A percentile compares a stretch with the other conserved stretches of the same genome.
phyloP scores from a whole-genome alignment of 2,329 filamentous ascomycete species.

The Penicillium sp. region DNA sequence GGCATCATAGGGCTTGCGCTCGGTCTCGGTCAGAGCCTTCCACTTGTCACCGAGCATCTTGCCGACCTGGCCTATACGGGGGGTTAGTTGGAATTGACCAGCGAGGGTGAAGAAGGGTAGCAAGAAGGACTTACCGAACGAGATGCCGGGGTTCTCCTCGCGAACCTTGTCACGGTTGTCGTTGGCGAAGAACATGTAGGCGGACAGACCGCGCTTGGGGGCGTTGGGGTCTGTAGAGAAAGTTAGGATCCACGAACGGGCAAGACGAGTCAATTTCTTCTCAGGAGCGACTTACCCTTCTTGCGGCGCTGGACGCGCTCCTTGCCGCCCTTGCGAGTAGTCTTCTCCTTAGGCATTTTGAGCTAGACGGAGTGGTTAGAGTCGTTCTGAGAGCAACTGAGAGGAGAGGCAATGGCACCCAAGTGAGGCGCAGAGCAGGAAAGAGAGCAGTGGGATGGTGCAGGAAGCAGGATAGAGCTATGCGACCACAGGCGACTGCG shows the following conservation, averaged over 20 bases:
- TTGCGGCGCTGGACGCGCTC: constrained; percentile 69
- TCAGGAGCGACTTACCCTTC: constrained; percentile 63
- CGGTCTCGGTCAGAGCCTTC: constrained; percentile 95
- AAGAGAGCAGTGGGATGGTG: background rate
- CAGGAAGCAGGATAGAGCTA: background rate
- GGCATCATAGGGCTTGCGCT: constrained; percentile 91
- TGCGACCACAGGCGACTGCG: constrained; percentile 5
- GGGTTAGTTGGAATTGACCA: constrained; percentile 24
- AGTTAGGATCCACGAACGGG: constrained; percentile 24
- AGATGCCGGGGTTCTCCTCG: constrained; percentile 97
- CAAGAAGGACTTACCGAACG: constrained; percentile 70
- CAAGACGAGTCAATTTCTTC: background rate
- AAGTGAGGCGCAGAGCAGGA: background rate
- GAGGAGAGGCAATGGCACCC: background rate
- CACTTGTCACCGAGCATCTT: constrained; percentile 98
- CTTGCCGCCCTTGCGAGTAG: constrained; percentile 66
- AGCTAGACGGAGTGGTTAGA: constrained; percentile 19
- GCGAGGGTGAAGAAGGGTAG: background rate
- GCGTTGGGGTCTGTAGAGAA: constrained; percentile 82
- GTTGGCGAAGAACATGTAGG: constrained; percentile 99
- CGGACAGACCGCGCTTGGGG: constrained; percentile 98
- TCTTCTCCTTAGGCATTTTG: constrained; percentile 73
- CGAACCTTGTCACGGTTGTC: constrained; percentile 98
- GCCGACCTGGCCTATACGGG: constrained; percentile 79
- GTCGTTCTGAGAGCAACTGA: background rate